A percentile compares a stretch with the other conserved stretches of the same genome.
These are phyloP conservation scores for Arachis monticola DNA, from an alignment of 331 rosid genomes.

Conservation along the genomic window DNA sequence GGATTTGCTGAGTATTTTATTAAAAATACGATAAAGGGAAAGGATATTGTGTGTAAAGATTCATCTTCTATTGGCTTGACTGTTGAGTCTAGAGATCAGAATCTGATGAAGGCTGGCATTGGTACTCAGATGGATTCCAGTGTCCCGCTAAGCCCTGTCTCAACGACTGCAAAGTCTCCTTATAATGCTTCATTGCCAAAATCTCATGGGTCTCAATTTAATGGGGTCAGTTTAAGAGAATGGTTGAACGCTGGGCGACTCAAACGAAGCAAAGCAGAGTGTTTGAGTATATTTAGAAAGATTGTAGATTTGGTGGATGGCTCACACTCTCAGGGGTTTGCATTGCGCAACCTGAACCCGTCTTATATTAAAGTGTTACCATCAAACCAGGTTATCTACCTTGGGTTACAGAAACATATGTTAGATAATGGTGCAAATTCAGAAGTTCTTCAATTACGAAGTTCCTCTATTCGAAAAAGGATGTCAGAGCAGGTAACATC, in stretches of 20 bases:
- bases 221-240: slow-evolving; percentile 68
- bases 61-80: slow-evolving; percentile 42
- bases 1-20: slow-evolving; percentile 77
- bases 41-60: slow-evolving; percentile 65
- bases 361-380: slow-evolving; percentile 63
- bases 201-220: slow-evolving; percentile 46
- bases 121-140: slow-evolving; percentile 45
- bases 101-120: slow-evolving; percentile 47
- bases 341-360: slow-evolving; percentile 64
- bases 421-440: slow-evolving; percentile 41
- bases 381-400: slow-evolving; percentile 63
- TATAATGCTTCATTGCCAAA: slow-evolving; percentile 27
- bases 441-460: slow-evolving; percentile 49
- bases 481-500: slow-evolving; percentile 49
- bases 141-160: slow-evolving; percentile 35
- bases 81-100: slow-evolving; percentile 51
- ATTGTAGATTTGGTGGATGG: slow-evolving; percentile 69
- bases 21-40: slow-evolving; percentile 69
- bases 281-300: slow-evolving; percentile 63
- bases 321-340: slow-evolving; percentile 61
- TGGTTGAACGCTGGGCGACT: slow-evolving; percentile 61
- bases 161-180: slow-evolving; percentile 42
- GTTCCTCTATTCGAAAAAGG: slow-evolving; percentile 52
- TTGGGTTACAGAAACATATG: slow-evolving; percentile 52
- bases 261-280: slow-evolving; percentile 57